Base-by-base conservation (phyloP, 2,329 filamentous ascomycete genomes). In the Pseudocercospora ulei region DNA sequence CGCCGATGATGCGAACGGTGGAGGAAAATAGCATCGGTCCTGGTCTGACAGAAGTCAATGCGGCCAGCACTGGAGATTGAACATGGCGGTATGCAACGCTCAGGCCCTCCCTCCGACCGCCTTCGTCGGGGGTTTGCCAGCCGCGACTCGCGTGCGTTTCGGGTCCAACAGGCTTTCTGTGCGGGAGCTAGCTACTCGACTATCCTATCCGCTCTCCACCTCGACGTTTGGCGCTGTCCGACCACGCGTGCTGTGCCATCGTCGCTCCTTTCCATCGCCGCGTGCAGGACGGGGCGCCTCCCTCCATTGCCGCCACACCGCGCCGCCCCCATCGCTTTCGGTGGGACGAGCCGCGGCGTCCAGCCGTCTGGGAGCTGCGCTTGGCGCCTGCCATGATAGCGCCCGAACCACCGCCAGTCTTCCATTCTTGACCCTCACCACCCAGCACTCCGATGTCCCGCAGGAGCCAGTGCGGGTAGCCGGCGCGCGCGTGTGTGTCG, bases 391-490 rank as follows among this genome's bases (percentile, higher is more conserved):
- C 40, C 22, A 52, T 52, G 50, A 49, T 41, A 53, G 41, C 33
- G 41, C 36, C 39, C 34, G 30, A 29, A 29, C 41, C 25, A 39
- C 44, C 38, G 34, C 42, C 17, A 22, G 29, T 27, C 31, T 37
- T 40, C 28, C 17, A 33, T 39, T 36, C 23, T 23, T 39, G 37
- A 38, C 36, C 12, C 13, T 27, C 25, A n/a, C 25, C 5, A 27
- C n/a, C 8, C 18, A 26, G 23, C 27, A 39, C 36, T 44, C 54
- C 52, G 48, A 56, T 56, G 54, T 55, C 53, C 39, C 52, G 47
- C 50, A 49, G 52, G 29, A 54, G 43, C 44, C 49, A 54, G 52
- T 56, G 54, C 46, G 54, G 54, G 30, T 56, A 53, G 47, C 28
- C 28, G 40, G 41, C 27, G 35, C n/a, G n/a, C n/a, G 29, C 29